Conservation (phyloP, 257 asterid species). For the Gynochthodes officinalis region DNA sequence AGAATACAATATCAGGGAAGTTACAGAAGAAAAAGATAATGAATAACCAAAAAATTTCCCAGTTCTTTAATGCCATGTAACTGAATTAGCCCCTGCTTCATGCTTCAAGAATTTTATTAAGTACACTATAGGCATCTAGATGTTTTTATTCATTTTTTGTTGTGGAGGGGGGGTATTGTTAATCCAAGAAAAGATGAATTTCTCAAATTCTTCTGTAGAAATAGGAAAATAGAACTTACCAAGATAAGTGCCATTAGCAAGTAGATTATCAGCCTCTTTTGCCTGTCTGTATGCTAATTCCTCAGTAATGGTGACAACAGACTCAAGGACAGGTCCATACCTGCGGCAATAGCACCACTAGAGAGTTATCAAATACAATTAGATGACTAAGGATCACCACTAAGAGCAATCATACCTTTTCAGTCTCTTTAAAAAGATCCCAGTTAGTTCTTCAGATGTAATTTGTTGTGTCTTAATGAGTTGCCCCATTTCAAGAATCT, state of each 20-base stretch:
- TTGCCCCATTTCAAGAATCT: conserved; percentile 86
- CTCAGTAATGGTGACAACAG: conserved; percentile 80
- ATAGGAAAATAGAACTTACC: conserved; percentile 34
- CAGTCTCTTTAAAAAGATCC: conserved; percentile 59
- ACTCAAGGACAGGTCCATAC: conserved; percentile 78
- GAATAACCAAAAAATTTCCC: background rate
- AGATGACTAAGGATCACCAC: background rate
- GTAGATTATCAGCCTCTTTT: conserved; percentile 66
- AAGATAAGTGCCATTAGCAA: conserved; percentile 57
- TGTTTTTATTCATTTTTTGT: no score
- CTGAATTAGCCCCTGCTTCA: background rate
- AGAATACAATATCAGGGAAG: background rate
- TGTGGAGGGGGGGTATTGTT: no score
- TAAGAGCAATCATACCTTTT: conserved; percentile 46
- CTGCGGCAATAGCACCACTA: conserved; percentile 28
- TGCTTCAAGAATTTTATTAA: background rate
- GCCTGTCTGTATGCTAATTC: conserved; percentile 88
- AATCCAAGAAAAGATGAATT: background rate
- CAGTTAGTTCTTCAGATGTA: conserved; percentile 74
- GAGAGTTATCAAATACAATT: background rate
- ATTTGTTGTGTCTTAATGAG: conserved; percentile 62
- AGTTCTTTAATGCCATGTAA: background rate
- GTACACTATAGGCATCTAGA: background rate
- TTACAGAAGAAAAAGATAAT: background rate
- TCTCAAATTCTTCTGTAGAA: background rate